Base-by-base conservation (phyloP, 139 green algal genomes). In the Zygnema circumcarinatum region DNA sequence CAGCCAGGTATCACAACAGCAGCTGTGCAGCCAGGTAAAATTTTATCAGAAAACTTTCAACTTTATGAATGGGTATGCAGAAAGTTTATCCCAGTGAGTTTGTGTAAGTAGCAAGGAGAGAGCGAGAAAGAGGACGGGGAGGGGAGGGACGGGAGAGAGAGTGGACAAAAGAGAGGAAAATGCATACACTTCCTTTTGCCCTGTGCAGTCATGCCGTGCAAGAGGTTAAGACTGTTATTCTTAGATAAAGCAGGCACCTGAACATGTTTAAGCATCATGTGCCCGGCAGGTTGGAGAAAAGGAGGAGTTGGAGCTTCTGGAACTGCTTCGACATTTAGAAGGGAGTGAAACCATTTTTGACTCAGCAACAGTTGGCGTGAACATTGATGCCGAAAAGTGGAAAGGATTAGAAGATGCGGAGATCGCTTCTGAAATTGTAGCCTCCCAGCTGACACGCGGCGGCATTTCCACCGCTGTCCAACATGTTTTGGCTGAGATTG, bases 271-370 rank as follows among this genome's bases (percentile, higher is more conserved):
- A n/a, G n/a, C n/a, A n/a, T n/a, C n/a, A n/a, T n/a, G n/a, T n/a
- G n/a, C n/a, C n/a, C n/a, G 22, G 31, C 41, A 41, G 80, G 31
- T 1, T 40, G 31, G 20, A 67, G 80, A 54, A 62, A 69, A 78
- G 69, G 69, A 78, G 69, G 35, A 52, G 69, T 41, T 40, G 16
- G 69, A 78, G 11, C 35, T 78, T 78, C 36, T 78, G 69, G 69
- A 78, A 78, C 35, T 78, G 7, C 7, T 78, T 62, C 47, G 47
- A 25, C 16, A 62, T 62, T 16, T 16, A 62, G 47, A 62, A 62
- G 47, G 47, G 47, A 16, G 47, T 16, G 47, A 62, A 62, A 62
- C 7, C 16, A 25, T 62, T 62, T 62, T 62, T 7, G 16, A 62
- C 7, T 7, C 7, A 62, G 16, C 16, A 25, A 62, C 16, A 25